A percentile compares a stretch with the other conserved stretches of the same genome.
Evolutionary conservation across 2,329 filamentous ascomycete species (phyloP).

Genomic region (Colletotrichum sp.): DNA sequence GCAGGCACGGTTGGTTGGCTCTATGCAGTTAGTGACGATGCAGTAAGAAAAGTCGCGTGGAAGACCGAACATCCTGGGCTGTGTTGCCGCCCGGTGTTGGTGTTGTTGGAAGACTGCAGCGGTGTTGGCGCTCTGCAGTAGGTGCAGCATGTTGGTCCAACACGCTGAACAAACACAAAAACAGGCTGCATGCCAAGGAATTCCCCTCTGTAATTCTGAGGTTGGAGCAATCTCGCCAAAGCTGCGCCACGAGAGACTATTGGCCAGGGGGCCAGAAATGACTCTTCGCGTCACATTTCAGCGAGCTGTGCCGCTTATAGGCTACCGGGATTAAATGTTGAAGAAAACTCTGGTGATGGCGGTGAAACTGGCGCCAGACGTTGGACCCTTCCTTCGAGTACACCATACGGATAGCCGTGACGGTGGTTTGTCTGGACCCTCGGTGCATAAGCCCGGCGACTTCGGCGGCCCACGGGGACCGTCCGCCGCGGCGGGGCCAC

Average conservation of each 20-base stretch:
- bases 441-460: neutral
- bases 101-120: neutral
- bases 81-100: neutral
- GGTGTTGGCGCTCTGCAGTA: neutral
- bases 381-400: neutral
- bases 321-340: neutral
- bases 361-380: neutral
- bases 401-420: neutral
- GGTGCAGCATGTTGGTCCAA: neutral
- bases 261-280: neutral
- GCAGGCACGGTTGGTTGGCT: neutral
- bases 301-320: neutral
- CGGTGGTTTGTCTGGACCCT: neutral
- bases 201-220: neutral
- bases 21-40: neutral
- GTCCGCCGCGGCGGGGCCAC: neutral
- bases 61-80: neutral
- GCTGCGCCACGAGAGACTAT: neutral
- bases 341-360: neutral
- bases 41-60: neutral
- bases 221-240: neutral
- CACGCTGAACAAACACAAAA: neutral
- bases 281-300: neutral
- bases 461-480: neutral
- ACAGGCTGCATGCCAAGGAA: neutral